phyloP scores from a whole-genome alignment of 2,329 filamentous ascomycete genomes.

The Colletotrichum theobromicola region DNA sequence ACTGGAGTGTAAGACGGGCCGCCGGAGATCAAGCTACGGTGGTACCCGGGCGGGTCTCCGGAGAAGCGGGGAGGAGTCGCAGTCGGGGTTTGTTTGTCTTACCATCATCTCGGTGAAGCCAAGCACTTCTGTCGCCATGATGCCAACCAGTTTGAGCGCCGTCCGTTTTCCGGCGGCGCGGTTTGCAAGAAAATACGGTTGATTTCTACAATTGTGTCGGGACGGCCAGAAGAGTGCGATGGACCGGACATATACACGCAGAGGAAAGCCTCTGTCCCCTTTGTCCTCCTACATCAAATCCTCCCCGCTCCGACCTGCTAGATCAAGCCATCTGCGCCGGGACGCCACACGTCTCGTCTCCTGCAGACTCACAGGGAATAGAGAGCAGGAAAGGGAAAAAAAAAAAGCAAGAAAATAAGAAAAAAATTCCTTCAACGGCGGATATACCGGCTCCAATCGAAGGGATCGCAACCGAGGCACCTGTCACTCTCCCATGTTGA shows the following conservation, averaged over 20 bases:
- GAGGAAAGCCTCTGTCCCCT: neutral
- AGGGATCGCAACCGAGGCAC: neutral
- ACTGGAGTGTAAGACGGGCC: neutral
- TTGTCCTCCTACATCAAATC: neutral
- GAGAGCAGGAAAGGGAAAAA: neutral
- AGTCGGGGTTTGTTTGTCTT: neutral
- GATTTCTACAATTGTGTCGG: neutral
- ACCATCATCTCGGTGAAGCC: slow-evolving; percentile 8
- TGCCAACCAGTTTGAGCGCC: neutral
- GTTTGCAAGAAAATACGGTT: neutral
- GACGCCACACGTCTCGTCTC: neutral
- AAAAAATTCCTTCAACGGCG: neutral
- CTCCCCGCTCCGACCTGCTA: neutral
- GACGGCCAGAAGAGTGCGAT: neutral
- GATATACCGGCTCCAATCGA: neutral
- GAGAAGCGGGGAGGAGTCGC: neutral
- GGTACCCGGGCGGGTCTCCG: neutral
- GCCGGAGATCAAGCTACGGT: neutral
- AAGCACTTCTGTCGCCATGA: neutral
- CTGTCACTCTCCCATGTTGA: neutral
- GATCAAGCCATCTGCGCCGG: neutral
- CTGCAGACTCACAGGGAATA: neutral
- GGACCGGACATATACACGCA: neutral
- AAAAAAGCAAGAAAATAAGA: too few species aligned
- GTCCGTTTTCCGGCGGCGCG: neutral